phyloP scores from a whole-genome alignment of 345 rosid genomes.

The Eucalyptus pauciflora region DNA sequence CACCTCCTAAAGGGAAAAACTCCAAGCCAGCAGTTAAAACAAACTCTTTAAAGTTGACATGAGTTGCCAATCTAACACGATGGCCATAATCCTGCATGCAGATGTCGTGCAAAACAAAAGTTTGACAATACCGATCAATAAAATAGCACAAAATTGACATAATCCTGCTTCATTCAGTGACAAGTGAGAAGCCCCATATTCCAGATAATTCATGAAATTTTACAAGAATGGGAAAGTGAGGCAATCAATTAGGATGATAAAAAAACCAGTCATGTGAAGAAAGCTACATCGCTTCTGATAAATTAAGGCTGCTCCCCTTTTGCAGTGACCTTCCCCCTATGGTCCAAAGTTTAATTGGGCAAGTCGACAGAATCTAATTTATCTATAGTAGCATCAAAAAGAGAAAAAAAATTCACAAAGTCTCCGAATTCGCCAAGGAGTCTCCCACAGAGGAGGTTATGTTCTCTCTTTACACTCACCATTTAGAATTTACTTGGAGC shows the following conservation, averaged over 20 bases:
- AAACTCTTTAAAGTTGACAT: constrained; percentile 96
- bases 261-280: background rate
- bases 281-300: background rate
- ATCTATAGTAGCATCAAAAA: background rate
- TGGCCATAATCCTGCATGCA: constrained; percentile 92
- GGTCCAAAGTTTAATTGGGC: background rate
- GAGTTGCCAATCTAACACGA: constrained; percentile 98
- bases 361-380: background rate
- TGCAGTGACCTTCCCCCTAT: background rate
- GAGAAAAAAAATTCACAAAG: background rate
- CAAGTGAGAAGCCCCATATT: background rate
- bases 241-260: background rate
- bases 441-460: background rate
- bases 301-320: background rate
- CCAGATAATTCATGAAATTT: background rate
- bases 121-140: background rate
- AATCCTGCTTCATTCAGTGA: background rate
- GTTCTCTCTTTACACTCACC: background rate
- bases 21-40: constrained; percentile 96
- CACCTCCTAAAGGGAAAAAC: constrained; percentile 94
- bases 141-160: background rate
- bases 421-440: background rate
- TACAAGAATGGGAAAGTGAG: background rate
- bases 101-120: background rate
- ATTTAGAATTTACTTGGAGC: background rate